Conservation (phyloP, 331 rosid species). For the Cydonia oblonga region DNA sequence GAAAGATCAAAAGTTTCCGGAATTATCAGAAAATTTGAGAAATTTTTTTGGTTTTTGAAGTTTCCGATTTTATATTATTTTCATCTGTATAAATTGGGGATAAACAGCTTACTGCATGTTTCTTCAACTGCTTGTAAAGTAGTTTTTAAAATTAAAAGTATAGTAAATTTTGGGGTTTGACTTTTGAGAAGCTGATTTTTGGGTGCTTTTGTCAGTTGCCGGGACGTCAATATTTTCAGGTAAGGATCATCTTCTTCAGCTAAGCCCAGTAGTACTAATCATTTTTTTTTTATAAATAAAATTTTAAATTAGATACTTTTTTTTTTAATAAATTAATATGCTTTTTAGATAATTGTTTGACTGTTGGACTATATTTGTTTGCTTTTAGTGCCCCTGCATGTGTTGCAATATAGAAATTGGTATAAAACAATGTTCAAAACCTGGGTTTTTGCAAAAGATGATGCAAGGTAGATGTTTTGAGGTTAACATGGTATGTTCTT, state of each 20-base stretch:
- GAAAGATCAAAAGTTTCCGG: neutral
- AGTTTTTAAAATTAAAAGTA: neutral
- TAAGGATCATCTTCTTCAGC: conserved; percentile 6
- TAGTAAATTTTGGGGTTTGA: neutral
- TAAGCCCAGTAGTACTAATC: neutral
- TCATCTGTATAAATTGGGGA: neutral
- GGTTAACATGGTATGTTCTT: neutral
- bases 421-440: neutral
- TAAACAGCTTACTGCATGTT: neutral
- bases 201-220: neutral
- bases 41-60: neutral
- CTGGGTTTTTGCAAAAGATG: neutral
- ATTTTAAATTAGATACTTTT: no score
- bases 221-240: conserved; percentile 4
- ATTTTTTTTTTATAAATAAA: neutral
- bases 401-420: neutral
- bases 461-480: neutral
- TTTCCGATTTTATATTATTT: neutral
- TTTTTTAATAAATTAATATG: neutral
- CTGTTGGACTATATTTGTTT: neutral
- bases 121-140: neutral
- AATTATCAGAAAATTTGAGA: neutral
- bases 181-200: neutral
- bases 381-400: neutral
- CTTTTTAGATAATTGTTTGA: neutral